Evolutionary conservation across 1,139 yeast species (phyloP).

Genomic region (Nematodospora anomalae): DNA sequence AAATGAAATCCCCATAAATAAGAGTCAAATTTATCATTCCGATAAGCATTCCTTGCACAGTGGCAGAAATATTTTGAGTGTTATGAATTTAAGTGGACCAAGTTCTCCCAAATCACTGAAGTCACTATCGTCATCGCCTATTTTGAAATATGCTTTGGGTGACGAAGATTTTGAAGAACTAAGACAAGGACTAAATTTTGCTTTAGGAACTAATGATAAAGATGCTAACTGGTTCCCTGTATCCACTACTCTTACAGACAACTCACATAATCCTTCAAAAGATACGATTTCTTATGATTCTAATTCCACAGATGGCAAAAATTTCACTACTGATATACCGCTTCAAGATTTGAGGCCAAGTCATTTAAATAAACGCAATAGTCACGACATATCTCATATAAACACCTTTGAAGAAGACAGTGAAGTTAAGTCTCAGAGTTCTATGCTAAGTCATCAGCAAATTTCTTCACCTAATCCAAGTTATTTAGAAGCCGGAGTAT

Average conservation of each 20-base stretch:
- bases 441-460: not conserved
- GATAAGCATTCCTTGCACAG: slow-evolving; percentile 5
- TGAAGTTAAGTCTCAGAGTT: not conserved
- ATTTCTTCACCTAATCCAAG: slow-evolving; percentile 5
- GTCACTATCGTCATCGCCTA: slow-evolving; percentile 5
- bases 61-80: slow-evolving; percentile 8
- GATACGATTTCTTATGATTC: slow-evolving; percentile 1
- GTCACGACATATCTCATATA: slow-evolving; percentile 2
- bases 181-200: slow-evolving; percentile 37
- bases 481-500: slow-evolving; percentile 16
- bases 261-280: slow-evolving; percentile 1
- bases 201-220: slow-evolving; percentile 32
- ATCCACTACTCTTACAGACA: slow-evolving; percentile 10
- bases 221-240: slow-evolving; percentile 37
- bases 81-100: slow-evolving; percentile 9
- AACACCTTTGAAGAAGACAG: slow-evolving; percentile 6
- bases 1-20: slow-evolving; percentile 3
- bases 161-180: slow-evolving; percentile 36
- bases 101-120: slow-evolving; percentile 4
- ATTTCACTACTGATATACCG: slow-evolving; percentile 25
- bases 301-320: slow-evolving; percentile 5
- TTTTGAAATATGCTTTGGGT: slow-evolving; percentile 10
- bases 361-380: not conserved
- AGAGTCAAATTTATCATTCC: slow-evolving; percentile 4
- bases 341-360: slow-evolving; percentile 12